phyloP scores from a whole-genome alignment of 2,329 filamentous ascomycete genomes.

The Juglanconis sp. region DNA sequence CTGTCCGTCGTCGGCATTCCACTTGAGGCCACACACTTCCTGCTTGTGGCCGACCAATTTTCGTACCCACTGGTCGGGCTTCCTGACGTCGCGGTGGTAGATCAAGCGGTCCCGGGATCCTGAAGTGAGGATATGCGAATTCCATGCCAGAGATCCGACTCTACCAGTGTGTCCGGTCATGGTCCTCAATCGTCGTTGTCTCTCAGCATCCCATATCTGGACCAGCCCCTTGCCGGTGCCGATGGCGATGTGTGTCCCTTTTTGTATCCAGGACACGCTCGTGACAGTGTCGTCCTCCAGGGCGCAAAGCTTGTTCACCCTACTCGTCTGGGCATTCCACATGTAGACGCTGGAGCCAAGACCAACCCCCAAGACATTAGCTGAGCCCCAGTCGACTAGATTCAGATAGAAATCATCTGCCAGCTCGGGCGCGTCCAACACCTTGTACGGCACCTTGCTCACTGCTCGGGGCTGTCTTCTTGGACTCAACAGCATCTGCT shows the following conservation, averaged over 20 bases:
- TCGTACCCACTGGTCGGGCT: slow-evolving; percentile 83
- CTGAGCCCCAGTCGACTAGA: slow-evolving; percentile 94
- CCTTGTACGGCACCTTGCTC: slow-evolving; percentile 96
- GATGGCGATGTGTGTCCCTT: slow-evolving; percentile 92
- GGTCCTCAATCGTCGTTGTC: slow-evolving; percentile 77
- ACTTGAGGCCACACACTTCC: slow-evolving; percentile 93
- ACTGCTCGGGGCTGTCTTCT: slow-evolving; percentile 85
- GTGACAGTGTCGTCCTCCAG: slow-evolving; percentile 91
- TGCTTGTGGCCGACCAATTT: slow-evolving; percentile 94
- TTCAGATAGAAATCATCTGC: slow-evolving; percentile 98
- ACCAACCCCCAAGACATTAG: slow-evolving; percentile 89
- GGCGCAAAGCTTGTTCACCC: slow-evolving; percentile 91
- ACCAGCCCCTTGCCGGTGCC: slow-evolving; percentile 92
- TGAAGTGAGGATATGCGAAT: slow-evolving; percentile 93
- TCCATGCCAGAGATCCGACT: slow-evolving; percentile 94
- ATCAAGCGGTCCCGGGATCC: slow-evolving; percentile 91
- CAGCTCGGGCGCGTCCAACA: slow-evolving; percentile 90
- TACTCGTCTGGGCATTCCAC: slow-evolving; percentile 91
- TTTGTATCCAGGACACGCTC: slow-evolving; percentile 97
- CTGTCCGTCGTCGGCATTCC: slow-evolving; percentile 95
- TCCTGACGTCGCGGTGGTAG: slow-evolving; percentile 91
- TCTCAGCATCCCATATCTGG: slow-evolving; percentile 96
- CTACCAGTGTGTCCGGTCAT: slow-evolving; percentile 96
- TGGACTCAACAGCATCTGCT: slow-evolving; percentile 88
- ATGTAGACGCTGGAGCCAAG: slow-evolving; percentile 93